These are phyloP conservation scores for Typha latifolia DNA, from an alignment of 176 grass and related monocot species.

Conservation along the genomic window DNA sequence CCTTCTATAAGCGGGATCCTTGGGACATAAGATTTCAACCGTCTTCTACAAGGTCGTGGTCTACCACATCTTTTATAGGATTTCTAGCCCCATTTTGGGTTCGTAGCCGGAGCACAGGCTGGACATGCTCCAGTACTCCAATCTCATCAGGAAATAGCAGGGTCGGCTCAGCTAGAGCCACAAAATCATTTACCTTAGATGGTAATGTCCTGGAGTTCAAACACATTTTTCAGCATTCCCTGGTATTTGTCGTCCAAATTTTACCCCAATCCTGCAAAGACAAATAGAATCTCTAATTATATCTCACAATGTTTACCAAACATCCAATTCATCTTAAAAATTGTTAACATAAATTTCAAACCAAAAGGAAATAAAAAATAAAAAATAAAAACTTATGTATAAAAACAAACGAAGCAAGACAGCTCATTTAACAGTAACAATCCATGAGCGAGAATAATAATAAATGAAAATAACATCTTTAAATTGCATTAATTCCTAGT, in stretches of 20 bases:
- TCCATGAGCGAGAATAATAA: too few relatives aligned
- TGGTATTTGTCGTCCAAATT: conserved; percentile 10
- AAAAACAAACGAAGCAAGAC: too few relatives aligned
- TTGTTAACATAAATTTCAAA: too few relatives aligned
- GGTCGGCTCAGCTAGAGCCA: conserved; percentile 11
- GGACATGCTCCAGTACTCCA: conserved; percentile 2
- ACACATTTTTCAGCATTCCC: conserved; percentile 99
- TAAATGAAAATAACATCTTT: too few relatives aligned
- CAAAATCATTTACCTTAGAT: conserved; percentile 20
- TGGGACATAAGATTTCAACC: conserved; percentile 28
- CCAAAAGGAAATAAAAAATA: too few relatives aligned
- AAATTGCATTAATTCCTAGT: too few relatives aligned
- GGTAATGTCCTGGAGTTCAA: conserved; percentile 32
- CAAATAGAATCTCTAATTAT: too few relatives aligned
- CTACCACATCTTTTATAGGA: conserved; percentile 4
- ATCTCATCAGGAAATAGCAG: conserved; percentile 27
- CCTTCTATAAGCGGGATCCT: conserved; percentile 14
- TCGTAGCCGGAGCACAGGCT: conserved; percentile 17
- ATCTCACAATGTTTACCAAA: too few relatives aligned
- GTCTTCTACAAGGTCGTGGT: conserved; percentile 51
- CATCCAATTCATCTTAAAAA: too few relatives aligned
- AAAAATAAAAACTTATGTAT: too few relatives aligned
- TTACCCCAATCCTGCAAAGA: too few relatives aligned
- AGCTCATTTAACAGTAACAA: too few relatives aligned
- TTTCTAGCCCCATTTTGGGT: conserved; percentile 31